Evolutionary conservation across 129 eudicot species (phyloP).

Genomic region (Tanacetum coccineum): DNA sequence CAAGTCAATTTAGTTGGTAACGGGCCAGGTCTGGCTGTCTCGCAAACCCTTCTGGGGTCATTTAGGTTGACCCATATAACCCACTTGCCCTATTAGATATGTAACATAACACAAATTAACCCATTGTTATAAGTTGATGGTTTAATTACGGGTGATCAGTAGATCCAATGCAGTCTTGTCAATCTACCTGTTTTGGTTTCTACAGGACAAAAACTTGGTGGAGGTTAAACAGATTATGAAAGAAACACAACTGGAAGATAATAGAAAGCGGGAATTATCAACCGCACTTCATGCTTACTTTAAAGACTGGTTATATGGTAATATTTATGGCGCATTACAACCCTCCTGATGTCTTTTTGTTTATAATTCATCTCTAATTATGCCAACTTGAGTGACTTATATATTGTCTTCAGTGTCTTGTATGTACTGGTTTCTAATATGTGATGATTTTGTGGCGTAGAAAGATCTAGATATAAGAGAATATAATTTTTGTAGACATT

Average conservation of each 20-base stretch:
- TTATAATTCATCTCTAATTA: neutral
- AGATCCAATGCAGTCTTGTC: too few relatives aligned
- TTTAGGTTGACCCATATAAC: too few relatives aligned
- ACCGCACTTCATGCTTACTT: conserved; percentile 81
- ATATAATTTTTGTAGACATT: neutral
- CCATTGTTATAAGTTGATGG: too few relatives aligned
- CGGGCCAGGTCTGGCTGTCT: too few relatives aligned
- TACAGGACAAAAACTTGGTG: conserved; percentile 67
- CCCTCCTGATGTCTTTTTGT: neutral
- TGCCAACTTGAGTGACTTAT: conserved; percentile 9
- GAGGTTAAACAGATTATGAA: conserved; percentile 74
- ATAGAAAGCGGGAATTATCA: conserved; percentile 75
- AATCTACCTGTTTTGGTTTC: conserved; percentile 4
- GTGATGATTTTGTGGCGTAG: too few relatives aligned
- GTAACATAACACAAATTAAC: too few relatives aligned
- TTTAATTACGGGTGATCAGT: neutral
- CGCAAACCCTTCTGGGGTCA: too few relatives aligned
- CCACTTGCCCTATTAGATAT: too few relatives aligned
- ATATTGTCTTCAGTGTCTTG: too few relatives aligned
- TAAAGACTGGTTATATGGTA: conserved; percentile 98
- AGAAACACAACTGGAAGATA: conserved; percentile 85
- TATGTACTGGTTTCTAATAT: neutral
- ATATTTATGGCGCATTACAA: conserved; percentile 15
- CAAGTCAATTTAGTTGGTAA: too few relatives aligned
- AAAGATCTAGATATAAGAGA: neutral